Conservation (phyloP, 768 basidiomycete species). For the Leccinum rimulosum region DNA sequence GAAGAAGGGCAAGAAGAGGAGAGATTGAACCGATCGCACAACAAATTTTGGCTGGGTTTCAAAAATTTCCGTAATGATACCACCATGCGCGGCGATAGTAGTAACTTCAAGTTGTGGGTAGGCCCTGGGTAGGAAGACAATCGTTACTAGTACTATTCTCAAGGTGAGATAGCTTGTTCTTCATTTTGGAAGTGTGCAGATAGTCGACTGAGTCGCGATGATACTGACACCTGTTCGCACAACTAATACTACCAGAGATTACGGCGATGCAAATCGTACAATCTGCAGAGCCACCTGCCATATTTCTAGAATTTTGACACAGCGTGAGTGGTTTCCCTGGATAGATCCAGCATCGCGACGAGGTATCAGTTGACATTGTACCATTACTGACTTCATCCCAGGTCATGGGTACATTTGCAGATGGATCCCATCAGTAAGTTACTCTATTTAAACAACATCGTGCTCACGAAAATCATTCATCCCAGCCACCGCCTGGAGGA, state of each 20-base stretch:
- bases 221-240: not conserved
- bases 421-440: not conserved
- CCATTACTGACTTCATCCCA: not conserved
- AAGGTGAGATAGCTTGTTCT: too few relatives aligned
- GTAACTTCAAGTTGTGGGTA: too few relatives aligned
- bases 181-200: too few relatives aligned
- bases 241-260: not conserved
- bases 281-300: not conserved
- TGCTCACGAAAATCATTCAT: conserved; percentile 1
- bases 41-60: conserved; percentile 59
- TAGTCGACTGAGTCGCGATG: too few relatives aligned
- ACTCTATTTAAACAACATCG: not conserved
- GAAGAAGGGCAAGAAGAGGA: conserved; percentile 29
- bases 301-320: not conserved
- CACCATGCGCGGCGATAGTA: not conserved
- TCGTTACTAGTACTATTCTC: too few relatives aligned
- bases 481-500: not conserved
- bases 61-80: conserved; percentile 25
- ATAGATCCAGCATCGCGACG: not conserved
- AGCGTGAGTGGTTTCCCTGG: conserved; percentile 6
- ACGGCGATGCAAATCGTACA: not conserved
- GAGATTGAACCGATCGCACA: conserved; percentile 26
- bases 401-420: not conserved
- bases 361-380: not conserved
- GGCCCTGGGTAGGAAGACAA: too few relatives aligned